Conservation (phyloP, 2,329 filamentous ascomycete species). For the Ophiostoma montium region DNA sequence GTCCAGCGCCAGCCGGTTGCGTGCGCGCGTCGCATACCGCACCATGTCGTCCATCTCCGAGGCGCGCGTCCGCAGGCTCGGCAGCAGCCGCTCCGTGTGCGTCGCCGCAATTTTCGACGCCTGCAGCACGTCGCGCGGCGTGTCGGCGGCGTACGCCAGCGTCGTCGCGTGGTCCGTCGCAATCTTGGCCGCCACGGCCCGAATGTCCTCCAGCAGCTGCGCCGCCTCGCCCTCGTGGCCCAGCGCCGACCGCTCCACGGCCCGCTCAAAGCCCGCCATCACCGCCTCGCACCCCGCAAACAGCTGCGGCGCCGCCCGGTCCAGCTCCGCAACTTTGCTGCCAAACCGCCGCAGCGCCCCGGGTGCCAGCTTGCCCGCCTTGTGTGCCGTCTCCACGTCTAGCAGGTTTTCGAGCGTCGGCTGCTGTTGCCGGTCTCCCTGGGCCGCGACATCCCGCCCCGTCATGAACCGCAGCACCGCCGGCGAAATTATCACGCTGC, state of each 20-base stretch:
- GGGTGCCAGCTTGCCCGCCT: constrained; percentile 52
- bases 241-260: constrained; percentile 38
- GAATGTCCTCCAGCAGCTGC: constrained; percentile 69
- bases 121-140: constrained; percentile 45
- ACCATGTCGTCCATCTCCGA: constrained; percentile 48
- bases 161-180: constrained; percentile 72
- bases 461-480: constrained; percentile 56
- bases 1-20: constrained; percentile 52
- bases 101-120: constrained; percentile 49
- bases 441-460: constrained; percentile 23
- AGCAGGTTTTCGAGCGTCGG: constrained; percentile 62
- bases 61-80: constrained; percentile 40
- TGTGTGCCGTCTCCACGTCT: constrained; percentile 56
- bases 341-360: constrained; percentile 45
- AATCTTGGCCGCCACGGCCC: constrained; percentile 75
- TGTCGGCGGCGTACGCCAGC: constrained; percentile 51
- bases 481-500: constrained; percentile 47
- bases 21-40: constrained; percentile 45
- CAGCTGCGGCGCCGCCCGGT: constrained; percentile 44
- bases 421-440: constrained; percentile 16
- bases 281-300: constrained; percentile 47
- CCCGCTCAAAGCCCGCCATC: constrained; percentile 48
- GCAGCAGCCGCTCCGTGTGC: constrained; percentile 48
- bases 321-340: constrained; percentile 44
- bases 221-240: constrained; percentile 48